Base-by-base conservation (phyloP, 139 green algal genomes). In the Nannochloris sp. region DNA sequence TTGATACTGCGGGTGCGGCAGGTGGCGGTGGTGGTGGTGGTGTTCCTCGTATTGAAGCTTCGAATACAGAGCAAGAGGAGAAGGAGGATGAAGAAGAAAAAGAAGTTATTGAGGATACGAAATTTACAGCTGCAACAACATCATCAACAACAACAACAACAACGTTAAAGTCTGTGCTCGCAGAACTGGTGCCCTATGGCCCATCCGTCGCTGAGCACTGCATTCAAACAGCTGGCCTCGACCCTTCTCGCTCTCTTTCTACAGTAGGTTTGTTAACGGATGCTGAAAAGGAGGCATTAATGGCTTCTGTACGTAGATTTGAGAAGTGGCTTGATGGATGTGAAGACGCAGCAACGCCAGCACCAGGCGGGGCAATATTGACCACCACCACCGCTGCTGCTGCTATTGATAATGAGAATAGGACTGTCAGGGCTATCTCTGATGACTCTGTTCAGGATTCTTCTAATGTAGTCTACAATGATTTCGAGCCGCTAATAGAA, bases 401-500 rank as follows among this genome's bases (percentile, higher is more conserved):
- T 30, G 48, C 31, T 60, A 34, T 27, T 48, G 54, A 30, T 35
- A 19, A 60, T 24, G 38, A 9, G 19, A n/a, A n/a, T n/a, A n/a
- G n/a, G n/a, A n/a, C n/a, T n/a, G 8, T 24, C n/a, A 33, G 9
- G 2, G 14, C n/a, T 31, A 65, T 56, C 62, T 45, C 7, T 35
- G 4, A 2, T n/a, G 31, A 55, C 3, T 13, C 42, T 35, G n/a
- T 1, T 29, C n/a, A 35, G 32, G 42, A 65, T n/a, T n/a, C n/a
- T n/a, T n/a, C n/a, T n/a, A n/a, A n/a, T n/a, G 56, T 25, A 24
- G 23, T 36, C 39, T 92, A 89, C 58, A 75, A 89, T 33, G 83
- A 93, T 27, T 97, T 90, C 72, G 75, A 88, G 51, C 86, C 92
- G 3, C 56, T 97, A 60, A 54, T 73, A 37, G 88, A 95, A 73